Conservation (phyloP, 805 yeast species). For the Candida pseudofarinosa region DNA sequence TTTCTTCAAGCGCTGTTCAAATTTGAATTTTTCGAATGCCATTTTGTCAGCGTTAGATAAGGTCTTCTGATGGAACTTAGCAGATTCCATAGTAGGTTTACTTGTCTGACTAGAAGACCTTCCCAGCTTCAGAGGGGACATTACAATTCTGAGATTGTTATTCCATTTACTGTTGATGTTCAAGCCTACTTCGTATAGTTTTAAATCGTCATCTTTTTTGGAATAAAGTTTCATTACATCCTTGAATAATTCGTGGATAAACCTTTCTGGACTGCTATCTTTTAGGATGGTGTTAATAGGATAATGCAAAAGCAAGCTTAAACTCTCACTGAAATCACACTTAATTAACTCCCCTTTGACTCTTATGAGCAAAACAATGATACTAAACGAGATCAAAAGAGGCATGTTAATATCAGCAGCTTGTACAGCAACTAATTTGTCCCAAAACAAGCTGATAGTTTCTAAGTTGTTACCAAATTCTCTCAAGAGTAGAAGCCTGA, state of each 20-base stretch:
- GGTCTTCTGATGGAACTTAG: background rate
- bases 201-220: slow-evolving; percentile 31
- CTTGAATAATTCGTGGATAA: slow-evolving; percentile 24
- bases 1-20: slow-evolving; percentile 47
- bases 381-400: slow-evolving; percentile 37
- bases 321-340: slow-evolving; percentile 50
- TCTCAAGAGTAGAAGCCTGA: slow-evolving; percentile 42
- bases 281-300: slow-evolving; percentile 29
- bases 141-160: slow-evolving; percentile 28
- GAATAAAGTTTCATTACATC: slow-evolving; percentile 32
- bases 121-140: slow-evolving; percentile 21
- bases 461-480: slow-evolving; percentile 42
- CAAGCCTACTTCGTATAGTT: slow-evolving; percentile 37
- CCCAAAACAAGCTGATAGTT: slow-evolving; percentile 43
- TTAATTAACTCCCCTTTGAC: slow-evolving; percentile 41
- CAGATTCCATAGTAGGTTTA: slow-evolving; percentile 4
- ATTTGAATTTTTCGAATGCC: slow-evolving; percentile 42
- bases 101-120: slow-evolving; percentile 19
- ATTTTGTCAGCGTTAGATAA: slow-evolving; percentile 27
- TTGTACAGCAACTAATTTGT: slow-evolving; percentile 37
- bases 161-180: slow-evolving; percentile 38
- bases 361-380: slow-evolving; percentile 41
- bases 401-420: slow-evolving; percentile 18
- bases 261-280: slow-evolving; percentile 10
- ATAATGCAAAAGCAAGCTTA: slow-evolving; percentile 47